Base-by-base conservation (phyloP, 2,329 filamentous ascomycete species). In the Pseudogymnoascus sp. region DNA sequence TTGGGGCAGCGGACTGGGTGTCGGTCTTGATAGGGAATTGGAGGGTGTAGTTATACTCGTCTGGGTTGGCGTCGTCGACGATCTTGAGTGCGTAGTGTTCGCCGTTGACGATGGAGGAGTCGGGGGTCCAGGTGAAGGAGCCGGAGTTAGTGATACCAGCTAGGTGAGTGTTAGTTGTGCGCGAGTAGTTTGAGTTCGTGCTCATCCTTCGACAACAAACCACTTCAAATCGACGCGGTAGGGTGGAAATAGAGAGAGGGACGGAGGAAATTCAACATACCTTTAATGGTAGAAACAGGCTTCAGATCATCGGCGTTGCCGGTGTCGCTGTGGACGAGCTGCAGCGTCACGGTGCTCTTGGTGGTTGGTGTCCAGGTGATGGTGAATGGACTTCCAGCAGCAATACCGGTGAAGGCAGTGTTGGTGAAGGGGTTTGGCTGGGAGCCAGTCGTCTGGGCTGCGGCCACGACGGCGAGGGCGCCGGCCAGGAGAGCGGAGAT, bases 21-120 rank as follows among this genome's bases (percentile, higher is more conserved):
- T 66, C 62, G 11, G 70, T 71, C 19, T 62, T 41, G 64, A 73
- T 68, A 41, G 62, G 36, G 65, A 73, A 73, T 64, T 69, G 68
- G 37, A 36, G 36, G 37, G 70, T 71, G 65, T 72, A 73, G 66
- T 71, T 72, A 8, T 23, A 62, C 3, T 68, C 65, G 16, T 61
- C 63, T n/a, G 60, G 62, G 63, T 71, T 68, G 8, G 28, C 63
- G 41, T 71, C 66, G 60, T 71, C 66, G 43, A 70, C 23, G 19
- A 68, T 68, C 51, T 68, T 61, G 63, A 68, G 63, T 4, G 66
- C 66, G 60, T 68, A 68, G 61, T 37, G 16, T 10, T 6, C 8
- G 57, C 65, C 65, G 10, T 62, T 64, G 31, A 54, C 28, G 37
- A 68, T 45, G 61, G 61, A 41, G 34, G 51, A 39, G 19, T 61